Conservation (phyloP, 768 basidiomycete genomes). For the Rubroboletus pulcherrimus region DNA sequence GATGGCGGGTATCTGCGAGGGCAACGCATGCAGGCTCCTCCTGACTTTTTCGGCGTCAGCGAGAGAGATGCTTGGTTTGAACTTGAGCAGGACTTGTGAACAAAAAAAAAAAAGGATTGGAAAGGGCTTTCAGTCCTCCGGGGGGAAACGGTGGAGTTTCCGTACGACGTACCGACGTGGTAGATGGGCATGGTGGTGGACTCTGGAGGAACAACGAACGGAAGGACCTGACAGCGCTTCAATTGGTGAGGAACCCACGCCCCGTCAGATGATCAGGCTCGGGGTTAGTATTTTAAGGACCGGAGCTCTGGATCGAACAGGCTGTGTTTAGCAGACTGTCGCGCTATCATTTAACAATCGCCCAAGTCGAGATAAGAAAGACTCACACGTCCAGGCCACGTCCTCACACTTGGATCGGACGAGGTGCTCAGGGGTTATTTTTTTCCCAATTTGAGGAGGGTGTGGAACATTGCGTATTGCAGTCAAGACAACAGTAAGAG, state of each 20-base stretch:
- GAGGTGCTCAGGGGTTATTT: neutral
- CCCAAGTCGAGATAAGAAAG: neutral
- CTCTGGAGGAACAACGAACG: neutral
- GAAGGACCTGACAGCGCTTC: neutral
- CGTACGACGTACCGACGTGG: conserved; percentile 21
- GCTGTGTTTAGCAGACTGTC: neutral
- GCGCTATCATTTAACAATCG: neutral
- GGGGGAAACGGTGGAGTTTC: neutral
- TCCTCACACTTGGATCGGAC: neutral
- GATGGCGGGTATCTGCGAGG: conserved; percentile 20
- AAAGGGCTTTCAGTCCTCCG: too few relatives aligned
- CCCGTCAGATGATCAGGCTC: neutral
- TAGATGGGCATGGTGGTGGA: conserved; percentile 13
- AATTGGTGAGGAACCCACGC: neutral
- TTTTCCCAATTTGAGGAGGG: neutral
- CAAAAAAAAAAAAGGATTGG: too few relatives aligned
- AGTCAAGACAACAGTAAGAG: conserved; percentile 6
- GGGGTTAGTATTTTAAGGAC: neutral
- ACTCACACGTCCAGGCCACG: neutral
- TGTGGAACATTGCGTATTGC: conserved; percentile 2
- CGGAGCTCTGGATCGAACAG: neutral
- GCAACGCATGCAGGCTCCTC: conserved; percentile 2
- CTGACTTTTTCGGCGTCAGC: conserved; percentile 6
- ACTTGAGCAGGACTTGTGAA: conserved; percentile 19
- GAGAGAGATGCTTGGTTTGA: conserved; percentile 13